Percentiles rank a stretch among this genome's conserved stretches.
These are phyloP conservation scores for Hygrocybe coccinea DNA, from an alignment of 768 basidiomycete species.

Conservation along the genomic window DNA sequence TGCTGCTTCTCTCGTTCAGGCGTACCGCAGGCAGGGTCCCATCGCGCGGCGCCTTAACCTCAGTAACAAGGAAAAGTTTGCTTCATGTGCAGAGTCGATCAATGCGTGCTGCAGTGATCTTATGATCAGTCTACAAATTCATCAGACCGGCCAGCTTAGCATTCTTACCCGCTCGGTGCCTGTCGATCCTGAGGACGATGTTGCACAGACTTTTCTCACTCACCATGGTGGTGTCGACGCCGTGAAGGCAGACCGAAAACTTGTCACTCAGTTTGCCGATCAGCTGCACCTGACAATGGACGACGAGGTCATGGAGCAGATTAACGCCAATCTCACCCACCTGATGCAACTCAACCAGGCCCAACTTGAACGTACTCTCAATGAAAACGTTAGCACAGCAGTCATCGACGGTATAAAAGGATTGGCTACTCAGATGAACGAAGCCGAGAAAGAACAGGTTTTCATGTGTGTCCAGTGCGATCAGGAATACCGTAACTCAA, in stretches of 20 bases:
- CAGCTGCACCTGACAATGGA: conserved; percentile 35
- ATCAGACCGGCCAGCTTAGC: conserved; percentile 35
- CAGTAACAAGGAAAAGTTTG: conserved; percentile 36
- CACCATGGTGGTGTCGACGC: conserved; percentile 35
- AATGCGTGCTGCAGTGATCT: conserved; percentile 35
- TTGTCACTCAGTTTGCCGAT: conserved; percentile 36
- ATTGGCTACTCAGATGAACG: conserved; percentile 31
- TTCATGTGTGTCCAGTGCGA: conserved; percentile 39
- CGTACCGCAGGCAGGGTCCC: conserved; percentile 35
- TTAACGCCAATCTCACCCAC: conserved; percentile 33
- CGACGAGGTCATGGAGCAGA: conserved; percentile 38
- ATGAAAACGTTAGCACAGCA: conserved; percentile 32
- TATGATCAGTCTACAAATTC: conserved; percentile 40
- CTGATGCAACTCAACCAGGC: conserved; percentile 29
- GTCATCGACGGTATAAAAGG: conserved; percentile 35
- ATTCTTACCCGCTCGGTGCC: conserved; percentile 36
- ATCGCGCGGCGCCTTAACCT: conserved; percentile 36
- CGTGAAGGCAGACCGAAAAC: conserved; percentile 31
- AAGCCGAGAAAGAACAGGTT: conserved; percentile 34
- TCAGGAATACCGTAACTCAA: conserved; percentile 31
- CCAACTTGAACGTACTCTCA: conserved; percentile 28
- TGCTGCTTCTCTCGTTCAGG: conserved; percentile 36
- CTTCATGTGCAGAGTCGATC: conserved; percentile 27
- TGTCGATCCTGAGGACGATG: conserved; percentile 34
- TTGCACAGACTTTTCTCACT: conserved; percentile 32